phyloP scores from a whole-genome alignment of 1,139 yeast species.

The Nakaseomyces kungkrabaensis region DNA sequence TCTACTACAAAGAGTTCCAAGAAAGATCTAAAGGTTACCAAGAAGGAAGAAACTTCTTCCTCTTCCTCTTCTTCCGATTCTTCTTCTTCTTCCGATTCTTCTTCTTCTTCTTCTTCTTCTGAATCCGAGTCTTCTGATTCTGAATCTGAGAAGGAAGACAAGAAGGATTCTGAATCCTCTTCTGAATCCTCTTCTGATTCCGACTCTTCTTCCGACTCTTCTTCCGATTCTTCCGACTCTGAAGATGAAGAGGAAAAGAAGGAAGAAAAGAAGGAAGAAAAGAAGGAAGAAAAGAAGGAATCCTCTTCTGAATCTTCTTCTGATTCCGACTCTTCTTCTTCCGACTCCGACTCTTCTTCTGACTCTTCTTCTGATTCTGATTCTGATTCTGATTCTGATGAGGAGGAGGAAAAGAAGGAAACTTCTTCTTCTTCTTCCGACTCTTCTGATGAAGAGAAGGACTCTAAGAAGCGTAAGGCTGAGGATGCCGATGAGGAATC shows the following conservation, averaged over 20 bases:
- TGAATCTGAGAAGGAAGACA: slow-evolving; percentile 10
- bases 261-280: background rate
- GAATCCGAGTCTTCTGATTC: slow-evolving; percentile 4
- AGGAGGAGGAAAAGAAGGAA: slow-evolving; percentile 15
- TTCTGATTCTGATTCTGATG: slow-evolving; percentile 21
- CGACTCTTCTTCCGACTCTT: slow-evolving; percentile 18
- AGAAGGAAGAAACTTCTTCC: slow-evolving; percentile 10
- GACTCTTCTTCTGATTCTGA: slow-evolving; percentile 17
- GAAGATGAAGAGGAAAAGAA: slow-evolving; percentile 14
- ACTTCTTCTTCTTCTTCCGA: slow-evolving; percentile 26
- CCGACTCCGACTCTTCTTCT: slow-evolving; percentile 20
- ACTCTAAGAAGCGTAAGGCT: slow-evolving; percentile 33
- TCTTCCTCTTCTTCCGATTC: slow-evolving; percentile 7
- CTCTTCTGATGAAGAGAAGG: slow-evolving; percentile 12
- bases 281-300: background rate
- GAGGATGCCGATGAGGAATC: slow-evolving; percentile 25
- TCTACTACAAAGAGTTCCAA: slow-evolving; percentile 13
- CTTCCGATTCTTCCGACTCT: slow-evolving; percentile 24
- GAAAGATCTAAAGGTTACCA: slow-evolving; percentile 6
- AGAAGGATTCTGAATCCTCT: slow-evolving; percentile 19
- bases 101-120: slow-evolving; percentile 8
- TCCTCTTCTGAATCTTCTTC: slow-evolving; percentile 12
- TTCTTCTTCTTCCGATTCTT: slow-evolving; percentile 6
- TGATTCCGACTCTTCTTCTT: slow-evolving; percentile 20
- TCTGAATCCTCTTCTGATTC: slow-evolving; percentile 30